Evolutionary conservation across 164 flowering plant genomes (phyloP).

Genomic region (Nymphaea thermarum): DNA sequence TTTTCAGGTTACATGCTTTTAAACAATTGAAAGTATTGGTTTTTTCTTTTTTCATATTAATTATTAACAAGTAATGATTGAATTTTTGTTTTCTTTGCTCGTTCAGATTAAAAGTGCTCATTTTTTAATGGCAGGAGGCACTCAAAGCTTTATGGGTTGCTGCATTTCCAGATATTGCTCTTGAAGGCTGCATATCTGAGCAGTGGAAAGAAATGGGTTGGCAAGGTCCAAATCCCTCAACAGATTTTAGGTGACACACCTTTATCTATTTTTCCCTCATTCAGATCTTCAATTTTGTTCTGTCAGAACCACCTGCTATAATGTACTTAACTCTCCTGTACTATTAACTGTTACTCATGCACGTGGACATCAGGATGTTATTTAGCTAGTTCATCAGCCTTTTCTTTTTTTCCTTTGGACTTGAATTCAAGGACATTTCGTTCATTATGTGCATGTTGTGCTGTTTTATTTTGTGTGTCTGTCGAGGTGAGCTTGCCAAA

Average conservation of each 20-base stretch:
- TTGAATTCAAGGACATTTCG: neutral
- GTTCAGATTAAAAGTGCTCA: neutral
- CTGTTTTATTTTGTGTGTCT: neutral
- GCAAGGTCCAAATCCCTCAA: slow-evolving; percentile 98
- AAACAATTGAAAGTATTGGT: no score
- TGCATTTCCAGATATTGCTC: slow-evolving; percentile 62
- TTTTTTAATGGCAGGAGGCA: slow-evolving; percentile 47
- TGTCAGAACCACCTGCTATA: neutral
- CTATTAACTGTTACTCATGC: neutral
- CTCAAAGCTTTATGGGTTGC: slow-evolving; percentile 61
- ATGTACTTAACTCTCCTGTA: neutral
- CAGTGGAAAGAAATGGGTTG: slow-evolving; percentile 99
- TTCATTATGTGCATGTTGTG: neutral
- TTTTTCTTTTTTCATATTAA: no score
- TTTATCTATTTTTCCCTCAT: neutral
- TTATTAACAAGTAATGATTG: neutral
- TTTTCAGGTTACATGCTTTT: neutral
- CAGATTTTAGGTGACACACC: slow-evolving; percentile 73
- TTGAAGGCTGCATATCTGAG: slow-evolving; percentile 71
- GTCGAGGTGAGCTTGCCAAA: neutral
- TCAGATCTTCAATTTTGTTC: neutral
- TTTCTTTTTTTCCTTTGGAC: neutral
- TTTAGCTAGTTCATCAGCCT: neutral
- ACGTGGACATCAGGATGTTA: no score
- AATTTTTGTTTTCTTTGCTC: neutral